phyloP scores from a whole-genome alignment of 192 early-diverging fungal species.

The Entophlyctis luteolus region DNA sequence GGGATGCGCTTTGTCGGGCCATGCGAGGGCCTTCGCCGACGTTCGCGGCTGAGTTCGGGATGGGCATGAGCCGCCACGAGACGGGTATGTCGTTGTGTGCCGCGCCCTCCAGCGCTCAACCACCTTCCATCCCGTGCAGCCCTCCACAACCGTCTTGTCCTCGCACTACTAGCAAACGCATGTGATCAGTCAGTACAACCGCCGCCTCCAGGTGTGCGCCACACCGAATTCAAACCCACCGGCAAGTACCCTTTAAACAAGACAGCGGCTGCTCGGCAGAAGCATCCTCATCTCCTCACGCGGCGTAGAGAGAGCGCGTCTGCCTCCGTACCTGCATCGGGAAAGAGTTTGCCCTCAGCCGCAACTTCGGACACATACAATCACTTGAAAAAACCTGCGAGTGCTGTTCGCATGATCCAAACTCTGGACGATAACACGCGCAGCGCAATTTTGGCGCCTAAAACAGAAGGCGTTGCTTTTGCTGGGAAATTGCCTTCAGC shows the following conservation, averaged over 20 bases:
- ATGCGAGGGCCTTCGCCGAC: constrained; percentile 22
- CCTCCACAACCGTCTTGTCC: constrained; percentile 38
- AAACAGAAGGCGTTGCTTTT: background rate
- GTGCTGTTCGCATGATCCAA: background rate
- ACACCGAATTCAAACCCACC: background rate
- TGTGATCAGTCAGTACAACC: background rate
- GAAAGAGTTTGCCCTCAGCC: background rate
- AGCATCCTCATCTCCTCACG: background rate
- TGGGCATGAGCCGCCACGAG: background rate
- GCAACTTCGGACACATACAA: background rate
- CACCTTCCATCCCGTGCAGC: background rate
- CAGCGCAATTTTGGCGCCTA: background rate
- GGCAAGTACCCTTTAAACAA: background rate
- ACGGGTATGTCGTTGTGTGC: background rate
- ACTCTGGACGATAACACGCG: background rate
- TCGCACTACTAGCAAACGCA: constrained; percentile 37
- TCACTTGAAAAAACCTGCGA: background rate
- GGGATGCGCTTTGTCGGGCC: constrained; percentile 37
- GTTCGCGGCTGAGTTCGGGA: constrained; percentile 23
- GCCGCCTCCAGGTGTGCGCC: background rate
- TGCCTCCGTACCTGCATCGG: background rate
- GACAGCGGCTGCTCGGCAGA: background rate
- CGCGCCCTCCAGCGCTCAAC: background rate
- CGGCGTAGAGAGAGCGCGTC: background rate
- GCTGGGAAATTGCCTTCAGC: background rate